Conservation (phyloP, 106 monocot genomes). For the Iris macrosiphon region DNA sequence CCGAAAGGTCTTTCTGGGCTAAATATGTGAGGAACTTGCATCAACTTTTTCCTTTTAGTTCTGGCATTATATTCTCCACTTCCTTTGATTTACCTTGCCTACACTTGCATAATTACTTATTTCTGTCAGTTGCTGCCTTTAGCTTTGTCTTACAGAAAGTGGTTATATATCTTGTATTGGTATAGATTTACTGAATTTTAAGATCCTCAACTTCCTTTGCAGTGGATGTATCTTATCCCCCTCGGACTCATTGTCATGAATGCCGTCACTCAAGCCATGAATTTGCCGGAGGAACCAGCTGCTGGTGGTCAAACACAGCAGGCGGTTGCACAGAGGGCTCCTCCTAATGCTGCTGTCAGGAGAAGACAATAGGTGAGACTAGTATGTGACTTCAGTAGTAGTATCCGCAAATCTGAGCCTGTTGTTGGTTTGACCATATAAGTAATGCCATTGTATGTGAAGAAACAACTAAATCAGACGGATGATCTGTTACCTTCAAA, state of each 20-base stretch:
- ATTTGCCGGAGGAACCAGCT: constrained; percentile 64
- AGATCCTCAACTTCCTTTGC: constrained; percentile 5
- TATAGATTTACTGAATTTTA: neutral
- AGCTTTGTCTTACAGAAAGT: too few species aligned
- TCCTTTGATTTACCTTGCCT: neutral
- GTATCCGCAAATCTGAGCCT: too few species aligned
- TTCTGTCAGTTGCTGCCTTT: too few species aligned
- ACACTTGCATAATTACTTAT: neutral
- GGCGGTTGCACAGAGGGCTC: constrained; percentile 39
- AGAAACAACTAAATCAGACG: too few species aligned
- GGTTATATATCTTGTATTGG: too few species aligned
- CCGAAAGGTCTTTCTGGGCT: constrained; percentile 94
- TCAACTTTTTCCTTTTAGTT: neutral
- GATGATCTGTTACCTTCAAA: too few species aligned
- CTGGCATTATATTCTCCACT: neutral
- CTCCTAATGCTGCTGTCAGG: constrained; percentile 54
- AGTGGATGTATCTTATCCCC: constrained; percentile 99
- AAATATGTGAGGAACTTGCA: constrained; percentile 72
- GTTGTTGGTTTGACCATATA: too few species aligned
- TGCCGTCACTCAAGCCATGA: constrained; percentile 73
- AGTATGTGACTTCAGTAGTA: neutral
- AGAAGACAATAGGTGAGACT: constrained; percentile 30
- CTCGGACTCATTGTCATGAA: constrained; percentile 83
- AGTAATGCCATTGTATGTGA: too few species aligned
- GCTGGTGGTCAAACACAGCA: constrained; percentile 38